Conservation (phyloP, 2,329 filamentous ascomycete species). For the Cercospora berteroae region DNA sequence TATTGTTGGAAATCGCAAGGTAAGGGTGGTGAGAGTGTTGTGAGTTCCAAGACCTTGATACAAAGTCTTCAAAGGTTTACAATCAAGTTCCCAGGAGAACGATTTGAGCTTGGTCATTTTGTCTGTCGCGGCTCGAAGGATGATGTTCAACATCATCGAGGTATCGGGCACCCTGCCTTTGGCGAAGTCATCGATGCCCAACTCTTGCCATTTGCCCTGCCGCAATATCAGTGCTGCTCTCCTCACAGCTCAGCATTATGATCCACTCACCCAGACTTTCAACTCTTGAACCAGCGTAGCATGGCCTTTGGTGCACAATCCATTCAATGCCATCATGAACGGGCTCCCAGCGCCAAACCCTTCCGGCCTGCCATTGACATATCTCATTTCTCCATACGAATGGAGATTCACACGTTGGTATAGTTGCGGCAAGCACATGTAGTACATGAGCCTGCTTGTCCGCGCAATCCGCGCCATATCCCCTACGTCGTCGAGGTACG, state of each 20-base stretch:
- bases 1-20: slow-evolving; percentile 55
- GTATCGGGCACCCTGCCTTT: slow-evolving; percentile 62
- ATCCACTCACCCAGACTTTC: slow-evolving; percentile 39
- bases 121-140: slow-evolving; percentile 58
- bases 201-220: slow-evolving; percentile 57
- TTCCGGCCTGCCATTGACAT: slow-evolving; percentile 57
- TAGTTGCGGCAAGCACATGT: slow-evolving; percentile 62
- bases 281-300: slow-evolving; percentile 54
- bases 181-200: slow-evolving; percentile 57
- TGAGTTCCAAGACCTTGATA: slow-evolving; percentile 56
- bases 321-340: slow-evolving; percentile 62
- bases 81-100: slow-evolving; percentile 62
- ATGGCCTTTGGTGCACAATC: slow-evolving; percentile 57
- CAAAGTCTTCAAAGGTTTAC: slow-evolving; percentile 58
- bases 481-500: slow-evolving; percentile 56
- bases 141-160: slow-evolving; percentile 62
- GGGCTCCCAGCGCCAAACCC: slow-evolving; percentile 63
- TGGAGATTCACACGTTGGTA: slow-evolving; percentile 57
- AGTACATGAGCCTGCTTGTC: slow-evolving; percentile 61
- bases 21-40: slow-evolving; percentile 53
- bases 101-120: slow-evolving; percentile 55
- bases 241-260: not conserved
- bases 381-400: slow-evolving; percentile 59
- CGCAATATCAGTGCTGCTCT: not conserved
- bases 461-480: slow-evolving; percentile 60